These are phyloP conservation scores for Aphanomyces stellatus DNA, from an alignment of 352 stramenopile species.

Conservation along the genomic window DNA sequence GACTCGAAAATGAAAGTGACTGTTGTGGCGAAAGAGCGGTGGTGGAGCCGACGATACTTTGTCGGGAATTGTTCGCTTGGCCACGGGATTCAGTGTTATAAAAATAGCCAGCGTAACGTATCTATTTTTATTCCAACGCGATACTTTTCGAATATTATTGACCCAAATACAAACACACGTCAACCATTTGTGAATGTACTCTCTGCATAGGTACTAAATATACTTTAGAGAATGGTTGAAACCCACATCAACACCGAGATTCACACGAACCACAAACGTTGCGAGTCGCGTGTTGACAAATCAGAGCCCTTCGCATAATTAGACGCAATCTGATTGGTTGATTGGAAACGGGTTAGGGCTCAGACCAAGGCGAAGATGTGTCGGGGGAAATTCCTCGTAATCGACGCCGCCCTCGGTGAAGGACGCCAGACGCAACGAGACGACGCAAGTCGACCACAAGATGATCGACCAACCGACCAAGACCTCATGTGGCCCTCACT, in stretches of 20 bases:
- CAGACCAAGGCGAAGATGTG: not conserved
- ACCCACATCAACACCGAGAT: not conserved
- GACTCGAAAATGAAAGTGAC: conserved; percentile 22
- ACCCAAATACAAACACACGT: not conserved
- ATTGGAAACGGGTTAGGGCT: not conserved
- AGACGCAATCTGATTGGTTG: not conserved
- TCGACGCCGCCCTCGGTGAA: not conserved
- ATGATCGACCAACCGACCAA: not conserved
- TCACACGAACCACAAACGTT: not conserved
- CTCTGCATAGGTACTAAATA: not conserved
- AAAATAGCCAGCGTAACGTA: not conserved
- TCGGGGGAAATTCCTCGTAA: not conserved
- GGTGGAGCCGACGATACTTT: not conserved
- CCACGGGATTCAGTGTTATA: not conserved
- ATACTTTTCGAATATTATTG: not conserved
- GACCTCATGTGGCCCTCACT: too few relatives aligned
- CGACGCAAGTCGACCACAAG: not conserved
- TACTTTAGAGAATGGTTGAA: not conserved
- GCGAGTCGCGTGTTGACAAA: not conserved
- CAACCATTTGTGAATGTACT: not conserved
- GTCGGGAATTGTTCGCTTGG: not conserved
- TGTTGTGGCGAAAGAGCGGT: not conserved
- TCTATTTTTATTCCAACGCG: not conserved
- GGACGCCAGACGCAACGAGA: not conserved
- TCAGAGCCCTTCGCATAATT: not conserved